These are phyloP conservation scores for Ophiocordyceps sinensis DNA, from an alignment of 2,329 filamentous ascomycete genomes.

Conservation along the genomic window DNA sequence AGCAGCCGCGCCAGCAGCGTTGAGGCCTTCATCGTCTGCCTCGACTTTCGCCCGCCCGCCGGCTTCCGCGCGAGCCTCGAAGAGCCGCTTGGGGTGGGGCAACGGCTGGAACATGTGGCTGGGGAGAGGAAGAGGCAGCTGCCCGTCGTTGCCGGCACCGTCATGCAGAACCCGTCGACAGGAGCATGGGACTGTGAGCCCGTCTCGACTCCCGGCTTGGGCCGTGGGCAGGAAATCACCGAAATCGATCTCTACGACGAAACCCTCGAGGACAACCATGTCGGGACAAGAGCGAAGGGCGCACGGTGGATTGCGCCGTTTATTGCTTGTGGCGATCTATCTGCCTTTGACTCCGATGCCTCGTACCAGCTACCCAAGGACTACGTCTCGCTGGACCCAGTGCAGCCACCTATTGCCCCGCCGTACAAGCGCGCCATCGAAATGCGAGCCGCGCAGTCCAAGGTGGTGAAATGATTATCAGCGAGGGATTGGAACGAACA, in stretches of 20 bases:
- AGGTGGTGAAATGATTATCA: conserved; percentile 5
- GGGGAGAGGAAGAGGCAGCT: conserved; percentile 23
- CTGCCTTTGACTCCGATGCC: conserved; percentile 88
- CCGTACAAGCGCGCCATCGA: conserved; percentile 89
- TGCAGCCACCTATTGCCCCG: conserved; percentile 90
- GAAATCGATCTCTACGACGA: conserved; percentile 37
- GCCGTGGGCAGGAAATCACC: conserved; percentile 18
- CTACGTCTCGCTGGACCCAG: conserved; percentile 73
- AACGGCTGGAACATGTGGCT: conserved; percentile 35
- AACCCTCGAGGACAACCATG: conserved; percentile 8
- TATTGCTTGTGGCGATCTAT: conserved; percentile 91
- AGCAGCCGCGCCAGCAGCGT: conserved; percentile 93
- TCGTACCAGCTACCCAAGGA: conserved; percentile 82
- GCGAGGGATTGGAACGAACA: neutral
- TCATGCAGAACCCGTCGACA: conserved; percentile 29
- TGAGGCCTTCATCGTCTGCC: conserved; percentile 91
- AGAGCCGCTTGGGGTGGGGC: conserved; percentile 55
- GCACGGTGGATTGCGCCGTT: conserved; percentile 86
- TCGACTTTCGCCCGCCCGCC: conserved; percentile 68
- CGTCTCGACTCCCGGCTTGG: neutral
- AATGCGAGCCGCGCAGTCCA: conserved; percentile 30
- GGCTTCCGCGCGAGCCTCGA: conserved; percentile 66
- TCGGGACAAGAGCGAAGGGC: conserved; percentile 14
- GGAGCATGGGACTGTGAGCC: conserved; percentile 27
- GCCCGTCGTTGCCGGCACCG: conserved; percentile 24